A percentile compares a stretch with the other conserved stretches of the same genome.
Evolutionary conservation across 2,329 filamentous ascomycete genomes (phyloP).

Genomic region (Venturia aucupariae): DNA sequence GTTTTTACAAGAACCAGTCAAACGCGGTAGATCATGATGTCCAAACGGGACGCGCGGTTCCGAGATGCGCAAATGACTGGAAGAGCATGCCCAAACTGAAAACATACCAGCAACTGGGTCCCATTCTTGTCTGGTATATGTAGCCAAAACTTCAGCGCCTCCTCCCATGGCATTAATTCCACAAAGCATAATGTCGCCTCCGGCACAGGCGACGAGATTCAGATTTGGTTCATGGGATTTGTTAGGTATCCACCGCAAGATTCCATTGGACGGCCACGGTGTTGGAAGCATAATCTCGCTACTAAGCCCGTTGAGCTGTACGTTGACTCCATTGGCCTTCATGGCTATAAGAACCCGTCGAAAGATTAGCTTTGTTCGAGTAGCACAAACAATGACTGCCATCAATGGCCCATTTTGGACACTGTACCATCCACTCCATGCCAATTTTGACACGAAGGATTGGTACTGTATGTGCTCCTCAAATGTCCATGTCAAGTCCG

Average conservation of each 20-base stretch:
- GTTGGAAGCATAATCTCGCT: background rate
- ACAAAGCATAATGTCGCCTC: slow-evolving; percentile 1
- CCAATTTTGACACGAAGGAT: background rate
- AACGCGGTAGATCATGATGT: background rate
- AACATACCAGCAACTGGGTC: slow-evolving; percentile 5
- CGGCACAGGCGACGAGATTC: background rate
- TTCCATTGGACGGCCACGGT: slow-evolving; percentile 1
- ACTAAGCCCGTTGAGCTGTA: background rate
- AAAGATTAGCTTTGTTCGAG: background rate
- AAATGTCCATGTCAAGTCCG: slow-evolving; percentile 13
- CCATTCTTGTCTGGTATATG: slow-evolving; percentile 3
- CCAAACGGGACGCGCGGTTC: background rate
- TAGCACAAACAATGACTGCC: background rate
- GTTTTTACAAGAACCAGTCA: background rate
- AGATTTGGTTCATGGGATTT: background rate
- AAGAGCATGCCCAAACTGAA: background rate
- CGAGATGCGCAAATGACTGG: background rate
- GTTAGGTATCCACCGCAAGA: slow-evolving; percentile 3
- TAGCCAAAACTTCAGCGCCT: background rate
- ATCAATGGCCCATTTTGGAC: background rate
- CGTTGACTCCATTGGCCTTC: background rate
- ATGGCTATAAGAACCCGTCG: background rate
- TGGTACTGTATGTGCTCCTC: slow-evolving; percentile 13
- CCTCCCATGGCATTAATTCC: background rate
- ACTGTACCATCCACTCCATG: slow-evolving; percentile 12